These are phyloP conservation scores for Elsinoe ampelina DNA, from an alignment of 2,329 filamentous ascomycete genomes.

Conservation along the genomic window DNA sequence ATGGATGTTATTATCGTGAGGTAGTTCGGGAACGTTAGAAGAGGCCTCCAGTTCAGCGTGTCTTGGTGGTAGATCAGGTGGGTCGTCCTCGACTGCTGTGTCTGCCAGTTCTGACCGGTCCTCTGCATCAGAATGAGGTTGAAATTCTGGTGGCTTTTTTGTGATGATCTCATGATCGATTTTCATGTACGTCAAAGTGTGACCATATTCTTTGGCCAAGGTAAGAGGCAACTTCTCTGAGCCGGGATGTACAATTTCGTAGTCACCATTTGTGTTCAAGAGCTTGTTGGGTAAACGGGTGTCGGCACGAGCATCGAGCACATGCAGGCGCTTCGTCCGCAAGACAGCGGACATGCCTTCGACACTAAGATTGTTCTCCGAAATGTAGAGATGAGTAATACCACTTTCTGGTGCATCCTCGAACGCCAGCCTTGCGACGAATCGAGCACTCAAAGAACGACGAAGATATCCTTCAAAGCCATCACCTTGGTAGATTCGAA, in stretches of 20 bases:
- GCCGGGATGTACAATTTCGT: constrained; percentile 34
- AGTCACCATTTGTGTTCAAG: constrained; percentile 18
- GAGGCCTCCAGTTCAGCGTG: constrained; percentile 25
- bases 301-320: constrained; percentile 47
- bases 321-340: constrained; percentile 42
- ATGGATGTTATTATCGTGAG: constrained; percentile 21
- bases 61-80: constrained; percentile 13
- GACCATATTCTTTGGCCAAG: constrained; percentile 37
- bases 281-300: constrained; percentile 23
- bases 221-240: constrained; percentile 47
- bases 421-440: constrained; percentile 45
- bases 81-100: constrained; percentile 11
- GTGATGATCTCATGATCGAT: constrained; percentile 48
- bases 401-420: constrained; percentile 47
- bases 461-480: constrained; percentile 46
- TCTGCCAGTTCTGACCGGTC: constrained; percentile 23
- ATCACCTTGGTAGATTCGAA: constrained; percentile 35
- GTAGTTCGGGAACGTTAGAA: constrained; percentile 17
- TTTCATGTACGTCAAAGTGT: constrained; percentile 45
- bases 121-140: constrained; percentile 19
- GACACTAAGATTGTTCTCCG: constrained; percentile 46
- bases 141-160: constrained; percentile 28
- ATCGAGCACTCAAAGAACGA: constrained; percentile 38
- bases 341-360: constrained; percentile 47
- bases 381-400: constrained; percentile 52